Base-by-base conservation (phyloP, 2,329 filamentous ascomycete genomes). In the Calonectria honghensis region DNA sequence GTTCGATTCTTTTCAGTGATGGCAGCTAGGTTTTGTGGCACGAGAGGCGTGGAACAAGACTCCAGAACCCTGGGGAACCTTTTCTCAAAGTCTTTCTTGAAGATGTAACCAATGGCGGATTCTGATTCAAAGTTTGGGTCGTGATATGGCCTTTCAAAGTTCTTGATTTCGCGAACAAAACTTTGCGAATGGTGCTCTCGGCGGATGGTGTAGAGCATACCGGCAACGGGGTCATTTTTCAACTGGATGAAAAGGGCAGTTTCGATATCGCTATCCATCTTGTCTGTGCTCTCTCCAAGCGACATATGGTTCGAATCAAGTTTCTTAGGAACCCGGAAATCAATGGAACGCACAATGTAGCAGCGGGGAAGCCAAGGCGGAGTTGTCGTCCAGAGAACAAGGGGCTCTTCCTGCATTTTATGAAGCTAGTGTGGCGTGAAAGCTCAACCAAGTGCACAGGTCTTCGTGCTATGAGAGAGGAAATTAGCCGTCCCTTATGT, bases 181-280 rank as follows among this genome's bases (percentile, higher is more conserved):
- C 48, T 69, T 18, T 35, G 27, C 13, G 75, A 72, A 6, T 50
- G 24, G 20, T 51, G 57, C 20, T 52, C 27, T 20, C 39, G 51
- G 35, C 39, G 39, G 45, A 78, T 45, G 6, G 75, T 63, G 51
- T 73, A 80, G 27, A 80, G 73, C 20, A 35, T 16, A 4, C 79
- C 79, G 6, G 54, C 20, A 59, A 76, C 50, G 10, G 41, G 61
- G 4, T 54, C 68, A 4, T 64, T n/a, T 11, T 68, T 50, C 0
- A n/a, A 71, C 27, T 70, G 76, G 11, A 80, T 35, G 35, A 80
- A 80, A 6, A 80, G 65, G 3, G 75, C 73, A 14, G 75, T 79
- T 51, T 79, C 73, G 16, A 72, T 52, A 6, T 63, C 24, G 51
- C 27, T 27, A 20, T 7, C 29, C 16, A 14, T 11, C 20, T 32